These are phyloP conservation scores for Neophaeococcomyces aloes DNA, from an alignment of 2,329 filamentous ascomycete species.

Conservation along the genomic window DNA sequence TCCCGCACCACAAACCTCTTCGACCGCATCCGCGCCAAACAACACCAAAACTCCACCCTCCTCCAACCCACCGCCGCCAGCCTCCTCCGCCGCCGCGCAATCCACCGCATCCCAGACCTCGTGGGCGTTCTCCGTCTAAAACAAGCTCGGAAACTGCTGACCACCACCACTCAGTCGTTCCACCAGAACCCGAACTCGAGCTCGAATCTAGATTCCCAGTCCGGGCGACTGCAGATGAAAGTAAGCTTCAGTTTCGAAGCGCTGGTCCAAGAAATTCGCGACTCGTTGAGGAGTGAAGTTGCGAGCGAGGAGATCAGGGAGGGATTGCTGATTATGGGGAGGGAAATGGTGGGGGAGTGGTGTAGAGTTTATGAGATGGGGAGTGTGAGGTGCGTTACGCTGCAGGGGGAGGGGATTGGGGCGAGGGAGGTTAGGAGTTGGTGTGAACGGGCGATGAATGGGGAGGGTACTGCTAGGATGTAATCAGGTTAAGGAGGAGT, in stretches of 20 bases:
- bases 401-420: constrained; percentile 17
- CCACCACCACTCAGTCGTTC: too few species aligned
- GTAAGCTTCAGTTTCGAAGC: constrained; percentile 56
- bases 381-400: constrained; percentile 15
- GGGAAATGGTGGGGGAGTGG: constrained; percentile 41
- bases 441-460: constrained; percentile 3
- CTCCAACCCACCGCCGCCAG: constrained; percentile 42
- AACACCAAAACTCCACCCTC: constrained; percentile 40
- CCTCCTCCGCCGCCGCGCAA: constrained; percentile 52
- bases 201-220: constrained; percentile 11
- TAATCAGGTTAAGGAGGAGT: too few species aligned
- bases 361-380: constrained; percentile 33
- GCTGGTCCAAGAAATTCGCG: constrained; percentile 54
- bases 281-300: constrained; percentile 48
- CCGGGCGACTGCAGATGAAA: constrained; percentile 38
- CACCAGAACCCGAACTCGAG: constrained; percentile 13
- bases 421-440: constrained; percentile 15
- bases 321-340: constrained; percentile 39
- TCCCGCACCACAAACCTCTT: constrained; percentile 45
- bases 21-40: constrained; percentile 65
- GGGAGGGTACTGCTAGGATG: not conserved
- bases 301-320: constrained; percentile 38
- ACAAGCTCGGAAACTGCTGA: constrained; percentile 28
- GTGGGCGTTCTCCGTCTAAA: constrained; percentile 58
- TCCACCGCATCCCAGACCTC: constrained; percentile 59